Conservation (phyloP, 768 basidiomycete species). For the Gloeostereum incarnatum region DNA sequence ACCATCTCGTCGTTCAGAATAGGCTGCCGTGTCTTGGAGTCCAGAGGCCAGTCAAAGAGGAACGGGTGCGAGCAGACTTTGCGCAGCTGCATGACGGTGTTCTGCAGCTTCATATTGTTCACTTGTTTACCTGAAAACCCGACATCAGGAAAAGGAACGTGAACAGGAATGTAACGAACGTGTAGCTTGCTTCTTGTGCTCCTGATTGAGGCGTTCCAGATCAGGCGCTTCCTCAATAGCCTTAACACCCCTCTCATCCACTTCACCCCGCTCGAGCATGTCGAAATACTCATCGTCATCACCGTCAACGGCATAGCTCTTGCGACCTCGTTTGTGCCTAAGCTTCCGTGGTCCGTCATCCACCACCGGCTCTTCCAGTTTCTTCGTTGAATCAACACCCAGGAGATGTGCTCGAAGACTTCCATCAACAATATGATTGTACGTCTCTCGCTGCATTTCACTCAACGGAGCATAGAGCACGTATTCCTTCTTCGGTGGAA, state of each 20-base stretch:
- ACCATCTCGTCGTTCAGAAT: constrained; percentile 74
- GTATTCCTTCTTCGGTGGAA: constrained; percentile 94
- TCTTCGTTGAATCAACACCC: constrained; percentile 16
- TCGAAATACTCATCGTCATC: constrained; percentile 63
- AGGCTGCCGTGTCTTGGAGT: constrained; percentile 49
- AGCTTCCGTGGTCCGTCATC: constrained; percentile 21
- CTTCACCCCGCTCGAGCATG: constrained; percentile 40
- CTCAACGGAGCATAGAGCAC: constrained; percentile 88
- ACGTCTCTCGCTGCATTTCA: constrained; percentile 73
- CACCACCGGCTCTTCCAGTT: constrained; percentile 13
- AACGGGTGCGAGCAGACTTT: constrained; percentile 95
- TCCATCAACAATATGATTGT: constrained; percentile 69
- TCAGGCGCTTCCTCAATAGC: constrained; percentile 32
- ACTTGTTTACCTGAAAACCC: constrained; percentile 59
- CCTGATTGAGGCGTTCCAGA: constrained; percentile 42
- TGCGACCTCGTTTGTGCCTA: constrained; percentile 23
- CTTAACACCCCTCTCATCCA: constrained; percentile 24
- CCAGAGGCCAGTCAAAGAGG: constrained; percentile 77
- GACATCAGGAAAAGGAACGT: neutral
- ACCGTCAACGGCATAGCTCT: constrained; percentile 46
- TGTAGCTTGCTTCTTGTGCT: constrained; percentile 48
- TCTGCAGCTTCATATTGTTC: constrained; percentile 91
- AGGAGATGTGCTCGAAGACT: constrained; percentile 59
- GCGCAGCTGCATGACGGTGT: constrained; percentile 93
- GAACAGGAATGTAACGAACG: constrained; percentile 27